Base-by-base conservation (phyloP, 805 yeast genomes). In the Zygotorulaspora danielsina region DNA sequence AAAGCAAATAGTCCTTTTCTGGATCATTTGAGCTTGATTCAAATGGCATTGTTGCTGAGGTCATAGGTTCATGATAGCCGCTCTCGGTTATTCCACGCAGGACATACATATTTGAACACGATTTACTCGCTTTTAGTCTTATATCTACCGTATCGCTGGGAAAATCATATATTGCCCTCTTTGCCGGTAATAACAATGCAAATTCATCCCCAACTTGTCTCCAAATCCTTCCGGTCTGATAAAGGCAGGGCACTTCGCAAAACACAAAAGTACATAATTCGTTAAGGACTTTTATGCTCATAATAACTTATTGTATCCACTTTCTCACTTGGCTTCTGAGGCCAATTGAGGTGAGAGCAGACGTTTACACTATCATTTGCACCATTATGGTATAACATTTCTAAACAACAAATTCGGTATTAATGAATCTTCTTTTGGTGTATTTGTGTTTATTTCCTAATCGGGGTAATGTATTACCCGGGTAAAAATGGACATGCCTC, bases 201-300 rank as follows among this genome's bases (percentile, higher is more conserved):
- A 38, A 19, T 35, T 28, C 31, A 13, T 34, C 32, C 15, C 37
- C 40, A 6, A 22, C 19, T 21, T 21, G 25, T 20, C 28, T 40
- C 54, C 54, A 50, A 17, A 45, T 31, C 20, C 50, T 38, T 9
- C 36, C 44, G 2, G 54, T 45, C 32, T 38, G 30, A 27, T 34
- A 50, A 11, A 50, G 27, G 24, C 36, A 30, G 9, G 42, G 39
- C 8, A 41, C 38, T 22, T 48, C 49, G 18, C 45, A 33, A 31
- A 45, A 48, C 13, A 45, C 54, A 11, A 39, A 25, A 9, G 48
- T 39, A 20, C 27, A 16, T 18, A 48, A 35, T 26, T 44, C 41
- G 34, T 34, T 41, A 22, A 37, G 41, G 25, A 40, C 31, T 31
- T 38, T 41, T 30, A 27, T 35, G 37, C 32, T 29, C 43, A 39